A percentile compares a stretch with the other conserved stretches of the same genome.
Conservation (phyloP, 1,139 yeast species). For the Sugiyamaella xylanicola region DNA sequence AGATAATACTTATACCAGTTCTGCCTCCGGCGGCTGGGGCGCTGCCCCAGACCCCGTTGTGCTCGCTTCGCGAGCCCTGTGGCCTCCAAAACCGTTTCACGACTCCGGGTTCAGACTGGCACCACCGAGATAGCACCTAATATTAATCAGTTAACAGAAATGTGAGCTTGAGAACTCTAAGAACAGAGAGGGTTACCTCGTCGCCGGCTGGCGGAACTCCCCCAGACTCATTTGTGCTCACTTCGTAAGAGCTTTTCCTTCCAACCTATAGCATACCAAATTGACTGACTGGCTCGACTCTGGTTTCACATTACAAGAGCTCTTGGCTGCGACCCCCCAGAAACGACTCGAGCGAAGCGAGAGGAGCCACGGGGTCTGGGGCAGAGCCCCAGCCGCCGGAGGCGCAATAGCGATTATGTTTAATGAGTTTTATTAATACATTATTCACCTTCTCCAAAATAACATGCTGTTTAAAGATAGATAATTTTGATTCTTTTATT, state of each 20-base stretch:
- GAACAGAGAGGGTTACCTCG: too few species aligned
- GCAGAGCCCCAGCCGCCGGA: conserved; percentile 16
- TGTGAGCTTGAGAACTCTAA: too few species aligned
- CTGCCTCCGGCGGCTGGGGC: conserved; percentile 15
- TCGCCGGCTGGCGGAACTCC: too few species aligned
- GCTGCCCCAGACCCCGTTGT: conserved; percentile 8
- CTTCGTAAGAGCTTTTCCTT: too few species aligned
- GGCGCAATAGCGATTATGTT: neutral
- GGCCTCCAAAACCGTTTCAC: neutral
- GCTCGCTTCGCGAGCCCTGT: neutral
- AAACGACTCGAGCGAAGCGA: conserved; percentile 5
- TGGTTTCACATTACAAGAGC: too few species aligned
- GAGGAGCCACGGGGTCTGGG: neutral
- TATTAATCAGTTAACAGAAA: neutral
- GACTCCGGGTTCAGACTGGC: too few species aligned
- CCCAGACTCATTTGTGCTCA: too few species aligned
- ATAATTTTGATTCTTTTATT: conserved; percentile 12
- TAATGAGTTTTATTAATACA: conserved; percentile 18
- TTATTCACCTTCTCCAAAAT: conserved; percentile 18
- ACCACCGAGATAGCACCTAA: too few species aligned
- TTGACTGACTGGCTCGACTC: too few species aligned
- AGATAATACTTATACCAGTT: too few species aligned
- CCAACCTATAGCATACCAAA: too few species aligned
- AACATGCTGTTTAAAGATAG: conserved; percentile 11
- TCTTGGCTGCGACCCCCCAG: too few species aligned